Evolutionary conservation across 164 flowering plant genomes (phyloP).

Genomic region (Vitis riparia): DNA sequence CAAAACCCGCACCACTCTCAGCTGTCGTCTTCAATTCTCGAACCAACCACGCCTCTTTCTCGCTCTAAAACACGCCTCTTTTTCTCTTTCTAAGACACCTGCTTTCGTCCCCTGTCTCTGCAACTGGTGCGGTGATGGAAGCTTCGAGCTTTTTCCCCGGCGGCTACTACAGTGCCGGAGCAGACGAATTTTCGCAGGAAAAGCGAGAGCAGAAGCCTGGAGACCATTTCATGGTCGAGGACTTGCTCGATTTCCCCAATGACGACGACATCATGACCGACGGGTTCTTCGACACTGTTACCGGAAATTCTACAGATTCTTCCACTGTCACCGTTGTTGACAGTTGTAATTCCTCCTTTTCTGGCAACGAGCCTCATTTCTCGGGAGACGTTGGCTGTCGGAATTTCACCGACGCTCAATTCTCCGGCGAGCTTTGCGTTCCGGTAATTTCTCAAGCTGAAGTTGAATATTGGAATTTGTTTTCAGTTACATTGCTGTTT

Average conservation of each 20-base stretch:
- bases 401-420: conserved; percentile 40
- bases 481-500: neutral
- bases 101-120: no score
- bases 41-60: neutral
- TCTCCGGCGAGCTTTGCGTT: conserved; percentile 81
- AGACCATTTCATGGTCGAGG: conserved; percentile 46
- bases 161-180: conserved; percentile 18
- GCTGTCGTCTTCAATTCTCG: conserved; percentile 8
- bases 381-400: conserved; percentile 32
- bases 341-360: conserved; percentile 70
- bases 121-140: conserved; percentile 18
- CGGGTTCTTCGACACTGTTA: conserved; percentile 33
- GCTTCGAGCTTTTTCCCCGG: conserved; percentile 17
- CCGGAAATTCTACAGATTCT: conserved; percentile 38
- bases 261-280: conserved; percentile 42
- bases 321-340: conserved; percentile 39
- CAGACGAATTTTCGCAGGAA: conserved; percentile 16
- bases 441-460: conserved; percentile 50
- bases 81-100: neutral
- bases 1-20: conserved; percentile 34
- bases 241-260: conserved; percentile 54
- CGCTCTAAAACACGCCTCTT: conserved; percentile 6
- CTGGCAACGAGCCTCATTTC: conserved; percentile 40
- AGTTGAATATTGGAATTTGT: neutral
- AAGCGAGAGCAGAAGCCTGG: conserved; percentile 21